These are phyloP conservation scores for Calendula officinalis DNA, from an alignment of 129 eudicot genomes.

Conservation along the genomic window DNA sequence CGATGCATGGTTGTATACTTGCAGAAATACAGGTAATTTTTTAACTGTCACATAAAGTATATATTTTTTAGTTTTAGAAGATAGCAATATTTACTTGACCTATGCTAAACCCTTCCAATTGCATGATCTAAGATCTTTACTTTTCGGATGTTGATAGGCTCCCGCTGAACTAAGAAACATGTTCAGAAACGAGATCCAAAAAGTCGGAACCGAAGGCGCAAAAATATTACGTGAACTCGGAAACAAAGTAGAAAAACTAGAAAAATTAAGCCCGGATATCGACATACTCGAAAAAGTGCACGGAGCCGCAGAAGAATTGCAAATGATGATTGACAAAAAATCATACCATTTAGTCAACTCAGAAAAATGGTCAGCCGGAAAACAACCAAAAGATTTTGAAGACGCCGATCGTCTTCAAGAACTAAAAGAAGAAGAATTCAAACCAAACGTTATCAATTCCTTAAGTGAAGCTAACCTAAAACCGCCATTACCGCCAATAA, in stretches of 20 bases:
- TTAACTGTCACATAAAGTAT: neutral
- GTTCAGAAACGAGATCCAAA: slow-evolving; percentile 63
- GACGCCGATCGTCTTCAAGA: slow-evolving; percentile 30
- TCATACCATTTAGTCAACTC: slow-evolving; percentile 79
- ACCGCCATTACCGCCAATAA: slow-evolving; percentile 6
- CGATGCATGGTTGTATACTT: slow-evolving; percentile 95
- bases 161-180: slow-evolving; percentile 71
- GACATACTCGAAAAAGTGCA: slow-evolving; percentile 66
- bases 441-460: slow-evolving; percentile 57
- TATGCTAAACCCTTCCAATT: neutral
- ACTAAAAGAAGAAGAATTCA: slow-evolving; percentile 43
- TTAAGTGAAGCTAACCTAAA: slow-evolving; percentile 58
- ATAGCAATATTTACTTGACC: neutral
- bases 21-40: slow-evolving; percentile 85
- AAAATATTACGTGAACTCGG: slow-evolving; percentile 68
- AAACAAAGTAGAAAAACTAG: slow-evolving; percentile 85
- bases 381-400: slow-evolving; percentile 59
- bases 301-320: slow-evolving; percentile 87
- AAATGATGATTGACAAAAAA: slow-evolving; percentile 75
- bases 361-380: slow-evolving; percentile 55
- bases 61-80: neutral
- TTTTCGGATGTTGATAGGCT: slow-evolving; percentile 39
- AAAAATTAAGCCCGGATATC: slow-evolving; percentile 51
- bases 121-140: neutral
- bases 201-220: slow-evolving; percentile 82